Evolutionary conservation across 2,329 filamentous ascomycete genomes (phyloP), one percentile per base, ranked within the genome.

Genomic region (Parastagonospora nodorum): DNA sequence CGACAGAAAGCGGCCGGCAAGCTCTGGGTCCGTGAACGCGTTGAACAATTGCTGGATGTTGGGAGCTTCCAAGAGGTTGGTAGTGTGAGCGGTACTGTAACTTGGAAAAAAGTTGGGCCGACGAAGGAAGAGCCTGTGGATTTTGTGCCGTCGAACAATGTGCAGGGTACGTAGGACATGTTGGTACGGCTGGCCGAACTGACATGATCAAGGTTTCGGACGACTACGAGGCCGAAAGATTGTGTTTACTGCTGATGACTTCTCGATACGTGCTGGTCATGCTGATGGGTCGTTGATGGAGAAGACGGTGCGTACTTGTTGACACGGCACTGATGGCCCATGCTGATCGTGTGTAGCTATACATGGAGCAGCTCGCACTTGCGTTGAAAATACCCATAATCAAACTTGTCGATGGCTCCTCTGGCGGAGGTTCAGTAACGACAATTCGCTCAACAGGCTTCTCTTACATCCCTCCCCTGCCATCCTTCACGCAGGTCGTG

Each of bases 1-100:
- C 79, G 82, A 5, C 85, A 88, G 64, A 86, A 85, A 57, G 76
- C 83, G 68, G 79, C 83, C 2, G 85, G 85, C 1, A 88, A 88
- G 66, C 76, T 87, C 14, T 87, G 84, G 84, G 84, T 87, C 0
- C 79, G 84, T 16, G 84, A 87, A 60, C 76, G 84, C 2, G 81
- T 87, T 14, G 76, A 82, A 5, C 73, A 79, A 29, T 73, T 88
- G n/a, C 75, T 87, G 9, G 84, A 87, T 50, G 59, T 72, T 2
- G 79, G 75, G 2, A 81, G 75, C 19, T 86, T 86, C 55, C 74
- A 76, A 14, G 84, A 87, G 67, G 78, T 87, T 6, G 85, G 85
- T 1, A 84, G 81, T 37, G 77, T 85, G 0, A 82, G 81, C 2
- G 85, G 85, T 4, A 82, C 80, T 0, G 83, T 85, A 8, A 76